Conservation (phyloP, 2,329 filamentous ascomycete genomes). For the Trichoderma hamatum region DNA sequence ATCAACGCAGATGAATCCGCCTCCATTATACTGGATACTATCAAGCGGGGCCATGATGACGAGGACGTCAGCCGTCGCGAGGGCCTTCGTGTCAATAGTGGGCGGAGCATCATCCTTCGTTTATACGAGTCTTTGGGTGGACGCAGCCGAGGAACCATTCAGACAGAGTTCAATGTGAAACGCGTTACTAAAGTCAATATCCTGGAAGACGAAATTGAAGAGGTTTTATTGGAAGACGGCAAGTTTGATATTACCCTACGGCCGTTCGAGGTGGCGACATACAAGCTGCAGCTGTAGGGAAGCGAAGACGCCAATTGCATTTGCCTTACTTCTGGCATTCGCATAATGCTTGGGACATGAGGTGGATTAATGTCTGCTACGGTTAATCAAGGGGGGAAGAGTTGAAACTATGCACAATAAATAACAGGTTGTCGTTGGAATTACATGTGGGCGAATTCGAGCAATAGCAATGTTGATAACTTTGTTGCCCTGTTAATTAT, state of each 20-base stretch:
- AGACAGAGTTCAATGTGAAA: constrained; percentile 70
- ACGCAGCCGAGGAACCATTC: constrained; percentile 70
- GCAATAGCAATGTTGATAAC: not conserved
- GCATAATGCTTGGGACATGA: constrained; percentile 29
- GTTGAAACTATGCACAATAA: not conserved
- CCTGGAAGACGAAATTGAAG: constrained; percentile 82
- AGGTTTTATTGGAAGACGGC: constrained; percentile 55
- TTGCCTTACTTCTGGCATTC: constrained; percentile 32
- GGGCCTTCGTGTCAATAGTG: constrained; percentile 66
- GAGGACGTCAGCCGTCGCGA: constrained; percentile 68
- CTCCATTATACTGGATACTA: constrained; percentile 78
- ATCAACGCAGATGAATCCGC: constrained; percentile 55
- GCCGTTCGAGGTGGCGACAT: constrained; percentile 86
- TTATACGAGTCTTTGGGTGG: constrained; percentile 91
- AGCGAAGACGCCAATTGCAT: constrained; percentile 33
- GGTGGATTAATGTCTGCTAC: not conserved
- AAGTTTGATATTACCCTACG: constrained; percentile 66
- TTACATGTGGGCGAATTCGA: not conserved
- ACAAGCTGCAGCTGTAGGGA: constrained; percentile 60
- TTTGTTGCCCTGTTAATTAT: not conserved
- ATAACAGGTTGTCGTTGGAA: not conserved
- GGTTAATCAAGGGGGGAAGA: too few species aligned
- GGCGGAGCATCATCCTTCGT: constrained; percentile 78
- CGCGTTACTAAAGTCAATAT: constrained; percentile 82
- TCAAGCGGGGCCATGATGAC: constrained; percentile 93